Evolutionary conservation across 164 flowering plant genomes (phyloP), one percentile per base, ranked within the genome.

Genomic region (Platanus orientalis): DNA sequence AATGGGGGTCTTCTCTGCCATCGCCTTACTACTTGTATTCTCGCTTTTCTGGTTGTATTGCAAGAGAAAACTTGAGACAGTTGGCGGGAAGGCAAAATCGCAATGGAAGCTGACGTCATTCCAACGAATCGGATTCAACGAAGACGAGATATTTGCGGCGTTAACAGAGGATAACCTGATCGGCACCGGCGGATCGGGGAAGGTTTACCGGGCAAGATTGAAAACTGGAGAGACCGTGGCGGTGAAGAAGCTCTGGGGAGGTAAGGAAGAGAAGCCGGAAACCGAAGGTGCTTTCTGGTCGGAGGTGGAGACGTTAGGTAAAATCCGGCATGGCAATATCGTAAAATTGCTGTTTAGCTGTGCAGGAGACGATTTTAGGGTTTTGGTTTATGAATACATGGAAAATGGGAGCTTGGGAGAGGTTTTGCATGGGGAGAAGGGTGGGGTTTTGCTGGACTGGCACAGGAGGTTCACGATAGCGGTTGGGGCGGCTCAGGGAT

Each of bases 351-450:
- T 83, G 60, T 74, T 70, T 30, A 73, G 87, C 63, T 78, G 81
- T 60, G 36, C 69, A 11, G 65, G 75, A 0, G 84, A 82, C 39
- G 88, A 82, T 4, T 65, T 65, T 19, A 75, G 78, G 54, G 60
- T 86, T 21, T 67, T 90, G 74, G 95, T 80, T 17, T 88, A 82
- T 62, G 89, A 88, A 69, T 88, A 78, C 73, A 78, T 90, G 89
- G 84, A 76, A 65, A 86, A 83, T 47, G 97, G 94, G 52, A 88
- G 95, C 62, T 75, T 90, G 67, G 89, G 86, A 5, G 92, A 83
- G 28, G 71, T 74, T n/a, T 64, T 86, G 78, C 86, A 84, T 42
- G 85, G 78, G 0, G 83, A 66, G 28, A 79, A 70, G 60, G 67
- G 81, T 52, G 86, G 79, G 12, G 69, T 60, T 17, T 56, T 71